Evolutionary conservation across 495 filamentous ascomycete species (phyloP).

Genomic region (Penicillium longicatenatum): DNA sequence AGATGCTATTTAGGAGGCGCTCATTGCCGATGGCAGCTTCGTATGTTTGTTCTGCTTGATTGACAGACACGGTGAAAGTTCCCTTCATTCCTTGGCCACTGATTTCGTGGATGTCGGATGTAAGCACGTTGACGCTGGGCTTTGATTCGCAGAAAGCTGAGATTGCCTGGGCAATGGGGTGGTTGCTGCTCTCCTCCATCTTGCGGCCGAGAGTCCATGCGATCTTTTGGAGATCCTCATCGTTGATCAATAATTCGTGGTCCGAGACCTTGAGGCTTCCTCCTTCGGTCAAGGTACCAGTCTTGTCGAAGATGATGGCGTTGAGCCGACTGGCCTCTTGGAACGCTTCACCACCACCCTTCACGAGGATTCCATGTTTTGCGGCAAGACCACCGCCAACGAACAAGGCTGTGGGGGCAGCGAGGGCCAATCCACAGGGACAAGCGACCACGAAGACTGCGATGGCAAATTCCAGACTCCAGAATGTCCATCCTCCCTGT

Average conservation of each 20-base stretch:
- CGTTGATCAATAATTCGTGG: conserved; percentile 55
- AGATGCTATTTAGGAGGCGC: conserved; percentile 56
- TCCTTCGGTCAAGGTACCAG: conserved; percentile 86
- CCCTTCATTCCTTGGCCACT: conserved; percentile 83
- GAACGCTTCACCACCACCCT: conserved; percentile 95
- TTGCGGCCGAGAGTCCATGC: conserved; percentile 59
- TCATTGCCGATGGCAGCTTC: conserved; percentile 87
- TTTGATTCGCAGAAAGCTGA: conserved; percentile 61
- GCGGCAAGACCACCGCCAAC: conserved; percentile 89
- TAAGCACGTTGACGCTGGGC: conserved; percentile 28
- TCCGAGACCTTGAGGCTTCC: conserved; percentile 80
- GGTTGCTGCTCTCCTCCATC: conserved; percentile 81
- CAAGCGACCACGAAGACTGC: conserved; percentile 95
- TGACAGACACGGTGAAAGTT: conserved; percentile 50
- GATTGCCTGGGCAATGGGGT: conserved; percentile 87
- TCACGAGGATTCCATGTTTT: conserved; percentile 84
- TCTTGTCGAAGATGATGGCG: conserved; percentile 94
- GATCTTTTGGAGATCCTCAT: conserved; percentile 34
- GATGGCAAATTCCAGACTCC: conserved; percentile 89
- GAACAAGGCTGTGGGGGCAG: conserved; percentile 90
- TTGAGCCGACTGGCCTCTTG: conserved; percentile 88
- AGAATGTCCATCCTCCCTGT: conserved; percentile 80
- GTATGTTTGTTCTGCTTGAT: conserved; percentile 34
- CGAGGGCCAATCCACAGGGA: conserved; percentile 89
- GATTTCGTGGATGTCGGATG: conserved; percentile 67